phyloP scores from a whole-genome alignment of 768 basidiomycete genomes.

The Chalciporus sphaerocephalus region DNA sequence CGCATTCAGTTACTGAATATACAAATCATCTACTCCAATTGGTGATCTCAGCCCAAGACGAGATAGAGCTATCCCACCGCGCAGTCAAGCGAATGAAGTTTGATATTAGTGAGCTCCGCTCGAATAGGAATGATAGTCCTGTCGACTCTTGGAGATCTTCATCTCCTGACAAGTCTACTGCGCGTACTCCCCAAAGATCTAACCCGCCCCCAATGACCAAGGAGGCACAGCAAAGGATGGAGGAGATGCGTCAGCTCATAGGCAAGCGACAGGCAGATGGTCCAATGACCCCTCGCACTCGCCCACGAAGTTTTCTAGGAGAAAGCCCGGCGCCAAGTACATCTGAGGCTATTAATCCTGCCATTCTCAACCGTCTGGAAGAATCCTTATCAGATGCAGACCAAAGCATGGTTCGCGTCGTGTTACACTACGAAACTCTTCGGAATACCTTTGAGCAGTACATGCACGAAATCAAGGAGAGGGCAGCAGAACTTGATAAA shows the following conservation, averaged over 20 bases:
- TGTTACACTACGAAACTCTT: conserved; percentile 53
- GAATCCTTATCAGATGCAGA: conserved; percentile 57
- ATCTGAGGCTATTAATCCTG: conserved; percentile 15
- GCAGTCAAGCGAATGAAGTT: conserved; percentile 72
- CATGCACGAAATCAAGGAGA: conserved; percentile 54
- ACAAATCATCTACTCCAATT: conserved; percentile 45
- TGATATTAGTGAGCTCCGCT: conserved; percentile 50
- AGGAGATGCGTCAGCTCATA: conserved; percentile 80
- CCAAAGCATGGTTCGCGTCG: conserved; percentile 45
- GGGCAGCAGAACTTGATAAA: conserved; percentile 58
- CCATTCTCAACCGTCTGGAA: conserved; percentile 37
- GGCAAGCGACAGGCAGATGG: conserved; percentile 51
- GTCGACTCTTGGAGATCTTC: conserved; percentile 43
- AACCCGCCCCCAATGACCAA: conserved; percentile 49
- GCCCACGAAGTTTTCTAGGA: conserved; percentile 37
- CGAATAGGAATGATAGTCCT: conserved; percentile 15
- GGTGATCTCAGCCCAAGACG: conserved; percentile 55
- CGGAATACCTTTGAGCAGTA: conserved; percentile 48
- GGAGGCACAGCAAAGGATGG: conserved; percentile 73
- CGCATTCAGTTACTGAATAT: conserved; percentile 33
- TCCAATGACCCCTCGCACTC: conserved; percentile 40
- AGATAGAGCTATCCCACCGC: conserved; percentile 69
- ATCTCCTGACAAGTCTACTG: conserved; percentile 52
- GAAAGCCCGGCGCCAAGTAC: conserved; percentile 16
- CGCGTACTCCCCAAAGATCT: conserved; percentile 44